Base-by-base conservation (phyloP, 2,329 filamentous ascomycete genomes). In the Fusarium xyrophilum region DNA sequence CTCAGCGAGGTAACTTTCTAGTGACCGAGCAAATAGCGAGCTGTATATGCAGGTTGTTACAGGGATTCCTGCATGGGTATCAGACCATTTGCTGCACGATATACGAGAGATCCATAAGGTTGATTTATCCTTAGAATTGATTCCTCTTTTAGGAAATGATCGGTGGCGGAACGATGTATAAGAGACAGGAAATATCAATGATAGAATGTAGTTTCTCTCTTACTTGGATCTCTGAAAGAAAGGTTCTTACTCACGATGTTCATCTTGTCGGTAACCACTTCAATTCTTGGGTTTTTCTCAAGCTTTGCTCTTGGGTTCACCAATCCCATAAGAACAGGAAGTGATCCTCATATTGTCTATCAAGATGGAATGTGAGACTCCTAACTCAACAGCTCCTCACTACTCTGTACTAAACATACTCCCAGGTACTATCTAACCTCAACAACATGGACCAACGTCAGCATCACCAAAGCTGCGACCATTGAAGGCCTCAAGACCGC, bases 401-500 rank as follows among this genome's bases (percentile, higher is more conserved):
- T 12, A 9, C 1, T 28, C 3, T 3, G 4, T 6, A 0, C 32
- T 50, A 1, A 55, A 12, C 23, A 4, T 17, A 13, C 3, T 17
- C 7, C 3, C 1, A 55, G 52, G 32, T 55, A 50, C 12, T 36
- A 55, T n/a, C 42, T 55, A 1, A 55, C 52, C 12, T 55, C 52
- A 0, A 55, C 52, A 23, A 55, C 42, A 12, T 55, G 42, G 40
- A 55, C 52, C 25, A 23, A 55, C 32, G 42, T 55, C 25, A 35
- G 52, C 25, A 55, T 55, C n/a, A 50, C 52, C 12, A 36, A 35
- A 25, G 32, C 52, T 8, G n/a, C 52, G 3, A 55, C 52, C 8
- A 55, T 55, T 25, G 52, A 50, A 21, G 52, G 52, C 19, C 42
- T 55, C 9, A 55, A 55, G 42, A 38, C 52, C 6, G 52, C 52